A percentile compares a stretch with the other conserved stretches of the same genome.
phyloP scores from a whole-genome alignment of 2,329 filamentous ascomycete genomes.

The Parascedosporium putredinis region DNA sequence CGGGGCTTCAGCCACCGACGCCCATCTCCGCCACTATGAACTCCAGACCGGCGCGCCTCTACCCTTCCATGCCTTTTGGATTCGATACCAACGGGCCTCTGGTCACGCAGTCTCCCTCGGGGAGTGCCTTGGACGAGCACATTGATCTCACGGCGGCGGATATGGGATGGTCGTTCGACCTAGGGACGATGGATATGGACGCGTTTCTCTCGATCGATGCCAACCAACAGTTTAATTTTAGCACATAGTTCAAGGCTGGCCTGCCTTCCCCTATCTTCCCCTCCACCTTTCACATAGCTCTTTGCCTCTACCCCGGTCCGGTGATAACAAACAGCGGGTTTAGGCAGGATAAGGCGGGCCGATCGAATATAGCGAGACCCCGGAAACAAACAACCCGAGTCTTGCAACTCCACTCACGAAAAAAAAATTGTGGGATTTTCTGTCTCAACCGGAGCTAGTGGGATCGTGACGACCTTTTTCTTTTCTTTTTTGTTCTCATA shows the following conservation, averaged over 20 bases:
- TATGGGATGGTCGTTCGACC: constrained; percentile 20
- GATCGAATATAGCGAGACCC: too few relatives aligned
- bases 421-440: not conserved
- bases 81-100: not conserved
- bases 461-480: not conserved
- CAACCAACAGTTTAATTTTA: constrained; percentile 10
- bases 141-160: constrained; percentile 19
- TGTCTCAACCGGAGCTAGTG: not conserved
- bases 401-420: too few relatives aligned
- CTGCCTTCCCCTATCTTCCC: too few relatives aligned
- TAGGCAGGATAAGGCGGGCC: too few relatives aligned
- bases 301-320: too few relatives aligned
- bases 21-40: too few relatives aligned
- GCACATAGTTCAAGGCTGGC: constrained; percentile 3
- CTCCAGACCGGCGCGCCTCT: not conserved
- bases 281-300: too few relatives aligned
- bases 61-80: constrained; percentile 5
- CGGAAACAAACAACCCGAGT: too few relatives aligned
- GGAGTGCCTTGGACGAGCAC: constrained; percentile 15
- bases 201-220: constrained; percentile 21
- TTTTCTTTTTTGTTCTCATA: not conserved
- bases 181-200: constrained; percentile 22
- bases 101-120: not conserved
- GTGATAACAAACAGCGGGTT: too few relatives aligned
- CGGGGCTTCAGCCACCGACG: too few relatives aligned